These are phyloP conservation scores for Moesziomyces sp. DNA, from an alignment of 1,284 basidiomycete species.

Conservation along the genomic window DNA sequence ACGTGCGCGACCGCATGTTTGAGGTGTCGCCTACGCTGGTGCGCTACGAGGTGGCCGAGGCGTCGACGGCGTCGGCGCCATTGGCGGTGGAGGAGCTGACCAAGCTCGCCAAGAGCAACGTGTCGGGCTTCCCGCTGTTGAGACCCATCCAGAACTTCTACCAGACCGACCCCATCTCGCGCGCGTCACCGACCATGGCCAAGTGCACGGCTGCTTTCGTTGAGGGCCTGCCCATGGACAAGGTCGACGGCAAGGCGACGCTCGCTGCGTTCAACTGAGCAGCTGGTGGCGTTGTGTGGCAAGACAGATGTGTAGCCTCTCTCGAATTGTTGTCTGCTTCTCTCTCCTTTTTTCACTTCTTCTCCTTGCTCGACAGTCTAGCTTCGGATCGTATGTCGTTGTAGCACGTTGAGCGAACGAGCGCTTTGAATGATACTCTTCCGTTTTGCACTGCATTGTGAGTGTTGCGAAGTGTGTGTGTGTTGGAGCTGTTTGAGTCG, in stretches of 20 bases:
- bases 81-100: constrained; percentile 57
- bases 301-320: too few species aligned
- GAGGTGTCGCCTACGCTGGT: constrained; percentile 92
- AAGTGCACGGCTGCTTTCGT: constrained; percentile 58
- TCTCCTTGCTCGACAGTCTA: too few species aligned
- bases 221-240: constrained; percentile 45
- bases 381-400: too few species aligned
- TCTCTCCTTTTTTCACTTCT: too few species aligned
- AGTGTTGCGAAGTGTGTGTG: too few species aligned
- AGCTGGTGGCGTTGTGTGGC: background rate
- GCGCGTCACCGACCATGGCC: constrained; percentile 69
- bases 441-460: too few species aligned
- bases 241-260: constrained; percentile 46
- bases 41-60: constrained; percentile 86
- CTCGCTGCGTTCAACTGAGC: constrained; percentile 38
- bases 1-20: constrained; percentile 93
- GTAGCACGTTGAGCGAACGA: too few species aligned
- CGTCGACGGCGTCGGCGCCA: constrained; percentile 72
- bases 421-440: too few species aligned
- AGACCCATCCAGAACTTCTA: constrained; percentile 94
- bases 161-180: constrained; percentile 82
- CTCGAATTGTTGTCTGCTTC: too few species aligned
- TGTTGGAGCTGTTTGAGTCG: too few species aligned
- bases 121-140: constrained; percentile 73
- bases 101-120: constrained; percentile 37